Conservation (phyloP, 1,139 yeast genomes). For the Kazachstania sp. region DNA sequence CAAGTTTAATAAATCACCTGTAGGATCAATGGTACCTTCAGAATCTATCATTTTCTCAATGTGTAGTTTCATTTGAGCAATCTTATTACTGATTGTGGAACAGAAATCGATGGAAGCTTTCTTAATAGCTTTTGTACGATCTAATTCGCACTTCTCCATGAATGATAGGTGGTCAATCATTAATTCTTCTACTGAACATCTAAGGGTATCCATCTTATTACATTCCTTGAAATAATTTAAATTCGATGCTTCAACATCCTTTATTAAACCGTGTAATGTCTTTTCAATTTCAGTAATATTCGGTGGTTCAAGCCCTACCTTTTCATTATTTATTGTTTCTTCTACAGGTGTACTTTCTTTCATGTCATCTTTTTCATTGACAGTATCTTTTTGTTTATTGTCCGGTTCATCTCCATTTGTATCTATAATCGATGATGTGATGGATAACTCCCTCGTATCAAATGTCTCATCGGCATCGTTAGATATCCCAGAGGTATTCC, state of each 20-base stretch:
- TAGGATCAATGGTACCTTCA: slow-evolving; percentile 68
- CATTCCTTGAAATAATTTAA: slow-evolving; percentile 52
- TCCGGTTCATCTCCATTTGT: not conserved
- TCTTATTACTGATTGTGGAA: slow-evolving; percentile 54
- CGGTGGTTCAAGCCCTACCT: slow-evolving; percentile 28
- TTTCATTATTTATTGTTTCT: slow-evolving; percentile 5
- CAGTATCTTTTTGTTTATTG: not conserved
- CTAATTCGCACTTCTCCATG: slow-evolving; percentile 80
- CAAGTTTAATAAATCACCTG: slow-evolving; percentile 57
- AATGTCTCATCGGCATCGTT: not conserved
- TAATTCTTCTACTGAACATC: slow-evolving; percentile 70
- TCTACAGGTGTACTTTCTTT: not conserved
- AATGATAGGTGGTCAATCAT: slow-evolving; percentile 66
- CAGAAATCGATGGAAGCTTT: slow-evolving; percentile 70
- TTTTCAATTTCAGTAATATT: slow-evolving; percentile 31
- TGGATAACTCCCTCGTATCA: not conserved
- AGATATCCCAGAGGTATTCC: not conserved
- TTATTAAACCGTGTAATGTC: slow-evolving; percentile 40
- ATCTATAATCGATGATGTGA: not conserved
- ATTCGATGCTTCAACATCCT: slow-evolving; percentile 58
- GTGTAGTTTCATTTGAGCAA: slow-evolving; percentile 48
- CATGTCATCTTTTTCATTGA: not conserved
- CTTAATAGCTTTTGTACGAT: slow-evolving; percentile 67
- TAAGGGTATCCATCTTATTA: slow-evolving; percentile 50
- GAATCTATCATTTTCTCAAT: slow-evolving; percentile 53